Evolutionary conservation across 2,329 filamentous ascomycete species (phyloP).

Genomic region (Epichloe sp.): DNA sequence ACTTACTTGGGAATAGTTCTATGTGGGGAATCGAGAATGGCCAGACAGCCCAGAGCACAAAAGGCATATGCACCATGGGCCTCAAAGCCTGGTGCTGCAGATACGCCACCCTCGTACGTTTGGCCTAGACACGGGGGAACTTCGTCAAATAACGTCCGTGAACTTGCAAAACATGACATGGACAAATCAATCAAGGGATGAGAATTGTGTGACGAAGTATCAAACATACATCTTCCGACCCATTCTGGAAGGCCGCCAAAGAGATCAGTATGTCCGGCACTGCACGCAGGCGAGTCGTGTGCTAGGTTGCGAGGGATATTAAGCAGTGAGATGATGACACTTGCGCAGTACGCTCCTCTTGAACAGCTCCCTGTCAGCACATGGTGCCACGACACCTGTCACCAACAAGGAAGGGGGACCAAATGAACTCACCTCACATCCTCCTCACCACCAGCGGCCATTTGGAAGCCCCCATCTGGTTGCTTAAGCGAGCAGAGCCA

Average conservation of each 20-base stretch:
- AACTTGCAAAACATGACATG: conserved; percentile 8
- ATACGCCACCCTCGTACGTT: conserved; percentile 90
- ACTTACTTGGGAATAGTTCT: conserved; percentile 58
- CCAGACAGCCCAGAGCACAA: conserved; percentile 85
- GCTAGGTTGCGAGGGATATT: conserved; percentile 72
- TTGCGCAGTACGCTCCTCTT: conserved; percentile 83
- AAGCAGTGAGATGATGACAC: conserved; percentile 71
- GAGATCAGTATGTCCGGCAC: conserved; percentile 49
- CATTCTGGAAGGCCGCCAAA: conserved; percentile 66
- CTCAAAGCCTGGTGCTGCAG: conserved; percentile 71
- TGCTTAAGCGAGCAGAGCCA: conserved; percentile 85
- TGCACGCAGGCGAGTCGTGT: conserved; percentile 53
- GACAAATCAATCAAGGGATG: conserved; percentile 6
- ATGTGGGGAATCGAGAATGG: conserved; percentile 70
- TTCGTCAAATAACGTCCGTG: conserved; percentile 2
- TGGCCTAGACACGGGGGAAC: conserved; percentile 46
- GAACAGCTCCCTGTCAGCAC: conserved; percentile 5
- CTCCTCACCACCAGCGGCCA: conserved; percentile 77
- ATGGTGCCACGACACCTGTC: conserved; percentile 8
- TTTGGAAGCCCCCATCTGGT: conserved; percentile 74
- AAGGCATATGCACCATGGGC: conserved; percentile 96
- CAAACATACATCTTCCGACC: conserved; percentile 59
- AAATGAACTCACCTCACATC: conserved; percentile 55
- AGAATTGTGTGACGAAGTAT: background rate
- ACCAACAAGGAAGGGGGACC: background rate